These are phyloP conservation scores for Leishmania tropica DNA, from an alignment of 208 protist genomes.

Conservation along the genomic window DNA sequence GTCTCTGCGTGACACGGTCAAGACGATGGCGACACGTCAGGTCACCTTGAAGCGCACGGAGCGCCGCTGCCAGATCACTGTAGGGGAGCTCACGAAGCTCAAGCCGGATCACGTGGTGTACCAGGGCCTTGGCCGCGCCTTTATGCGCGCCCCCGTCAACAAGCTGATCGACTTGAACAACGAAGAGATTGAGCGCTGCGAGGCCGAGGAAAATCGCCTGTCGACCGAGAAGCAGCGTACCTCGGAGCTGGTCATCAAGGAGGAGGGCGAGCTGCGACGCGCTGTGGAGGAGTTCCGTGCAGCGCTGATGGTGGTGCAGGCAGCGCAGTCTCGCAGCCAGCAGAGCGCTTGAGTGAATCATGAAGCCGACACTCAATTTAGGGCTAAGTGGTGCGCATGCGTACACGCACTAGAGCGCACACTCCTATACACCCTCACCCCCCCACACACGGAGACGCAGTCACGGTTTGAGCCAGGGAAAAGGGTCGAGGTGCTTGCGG, in stretches of 20 bases:
- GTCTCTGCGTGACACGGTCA: constrained; percentile 68
- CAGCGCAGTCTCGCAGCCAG: constrained; percentile 27
- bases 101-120: constrained; percentile 75
- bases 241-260: constrained; percentile 67
- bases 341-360: constrained; percentile 18
- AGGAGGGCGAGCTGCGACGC: constrained; percentile 73
- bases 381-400: neutral
- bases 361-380: neutral
- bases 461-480: neutral
- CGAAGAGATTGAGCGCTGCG: constrained; percentile 66
- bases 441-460: neutral
- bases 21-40: constrained; percentile 85
- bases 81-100: constrained; percentile 75
- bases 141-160: constrained; percentile 67
- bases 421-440: neutral
- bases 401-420: neutral
- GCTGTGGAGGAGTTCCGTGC: constrained; percentile 66
- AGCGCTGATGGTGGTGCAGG: constrained; percentile 59
- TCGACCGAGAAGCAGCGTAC: constrained; percentile 83
- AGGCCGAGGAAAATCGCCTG: constrained; percentile 80
- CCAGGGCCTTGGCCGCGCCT: constrained; percentile 81
- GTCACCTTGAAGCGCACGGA: constrained; percentile 61
- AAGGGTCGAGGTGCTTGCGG: neutral
- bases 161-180: constrained; percentile 71
- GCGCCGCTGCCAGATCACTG: constrained; percentile 81